Base-by-base conservation (phyloP, 2,329 filamentous ascomycete species). In the Penicillium carneum region DNA sequence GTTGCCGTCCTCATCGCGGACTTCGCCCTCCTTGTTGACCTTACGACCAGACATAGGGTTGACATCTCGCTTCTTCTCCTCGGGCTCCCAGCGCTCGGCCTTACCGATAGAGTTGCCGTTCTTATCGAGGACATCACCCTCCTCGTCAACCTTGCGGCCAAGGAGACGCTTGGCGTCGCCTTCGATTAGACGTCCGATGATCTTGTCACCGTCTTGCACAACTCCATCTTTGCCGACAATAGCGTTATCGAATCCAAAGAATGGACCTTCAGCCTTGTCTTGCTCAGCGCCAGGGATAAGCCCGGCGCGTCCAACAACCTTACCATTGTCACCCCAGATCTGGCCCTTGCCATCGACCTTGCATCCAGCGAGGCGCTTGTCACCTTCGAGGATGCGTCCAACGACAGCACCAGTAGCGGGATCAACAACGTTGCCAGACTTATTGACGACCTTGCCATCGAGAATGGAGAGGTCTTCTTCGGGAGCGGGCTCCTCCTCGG, bases 111-210 rank as follows among this genome's bases (percentile, higher is more conserved):
- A 81, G 70, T 91, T 91, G 14, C 89, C 88, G n/a, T 82, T 81
- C 66, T 84, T 86, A 71, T 91, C 88, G 4, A 88, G 77, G 34
- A 91, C 84, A 48, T 91, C 89, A 12, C 89, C 89, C 61, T 91
- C 88, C 34, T 88, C 80, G 59, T 91, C 88, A 23, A 91, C 88
- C 38, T 82, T 77, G 74, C 88, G 88, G 31, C 88, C 89, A 59
- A 86, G 83, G 29, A 91, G 82, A 57, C 83, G 83, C 77, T 87
- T 87, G 9, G 83, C 72, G 50, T 91, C 88, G 14, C 89, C 89
- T 62, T 90, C 85, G 4, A 87, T 77, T 6, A 91, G 77, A 48
- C 84, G 84, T 45, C 89, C 89, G 33, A 76, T 72, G 39, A 69
- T 59, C 18, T 60, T 64, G 8, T 62, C 84, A 6, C 84, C 79